These are phyloP conservation scores for Rhodamnia argentea DNA, from an alignment of 345 rosid species.

Conservation along the genomic window DNA sequence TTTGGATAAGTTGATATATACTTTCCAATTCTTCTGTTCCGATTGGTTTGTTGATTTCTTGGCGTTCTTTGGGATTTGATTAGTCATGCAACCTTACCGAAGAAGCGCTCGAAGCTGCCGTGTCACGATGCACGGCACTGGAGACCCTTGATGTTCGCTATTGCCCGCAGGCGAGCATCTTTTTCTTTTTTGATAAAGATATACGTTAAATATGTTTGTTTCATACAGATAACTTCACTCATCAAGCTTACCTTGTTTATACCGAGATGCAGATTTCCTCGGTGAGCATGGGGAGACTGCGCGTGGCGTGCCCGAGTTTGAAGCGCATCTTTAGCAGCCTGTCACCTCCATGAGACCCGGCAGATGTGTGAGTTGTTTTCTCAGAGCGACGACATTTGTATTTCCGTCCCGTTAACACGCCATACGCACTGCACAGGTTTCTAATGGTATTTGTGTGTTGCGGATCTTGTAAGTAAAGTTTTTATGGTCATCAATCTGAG, in stretches of 20 bases:
- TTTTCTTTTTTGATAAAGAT: neutral
- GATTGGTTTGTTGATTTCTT: neutral
- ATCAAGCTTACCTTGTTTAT: neutral
- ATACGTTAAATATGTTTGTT: neutral
- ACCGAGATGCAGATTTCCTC: conserved; percentile 39
- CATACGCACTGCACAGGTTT: neutral
- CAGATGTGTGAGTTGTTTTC: neutral
- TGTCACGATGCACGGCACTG: conserved; percentile 63
- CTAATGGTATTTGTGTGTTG: neutral
- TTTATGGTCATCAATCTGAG: neutral
- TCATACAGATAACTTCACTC: neutral
- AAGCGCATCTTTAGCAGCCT: conserved; percentile 74
- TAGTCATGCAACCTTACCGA: conserved; percentile 78
- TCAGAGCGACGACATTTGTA: neutral
- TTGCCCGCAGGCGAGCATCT: conserved; percentile 68
- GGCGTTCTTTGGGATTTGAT: conserved; percentile 4
- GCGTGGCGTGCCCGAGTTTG: conserved; percentile 61
- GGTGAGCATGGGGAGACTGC: conserved; percentile 57
- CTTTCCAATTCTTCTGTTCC: neutral
- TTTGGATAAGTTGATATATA: neutral
- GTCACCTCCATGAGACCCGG: conserved; percentile 6
- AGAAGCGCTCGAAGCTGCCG: conserved; percentile 64
- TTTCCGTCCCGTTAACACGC: neutral
- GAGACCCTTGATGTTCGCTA: conserved; percentile 93
- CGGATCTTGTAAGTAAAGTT: neutral